phyloP scores from a whole-genome alignment of 768 basidiomycete species.

The Leccinum broughii region DNA sequence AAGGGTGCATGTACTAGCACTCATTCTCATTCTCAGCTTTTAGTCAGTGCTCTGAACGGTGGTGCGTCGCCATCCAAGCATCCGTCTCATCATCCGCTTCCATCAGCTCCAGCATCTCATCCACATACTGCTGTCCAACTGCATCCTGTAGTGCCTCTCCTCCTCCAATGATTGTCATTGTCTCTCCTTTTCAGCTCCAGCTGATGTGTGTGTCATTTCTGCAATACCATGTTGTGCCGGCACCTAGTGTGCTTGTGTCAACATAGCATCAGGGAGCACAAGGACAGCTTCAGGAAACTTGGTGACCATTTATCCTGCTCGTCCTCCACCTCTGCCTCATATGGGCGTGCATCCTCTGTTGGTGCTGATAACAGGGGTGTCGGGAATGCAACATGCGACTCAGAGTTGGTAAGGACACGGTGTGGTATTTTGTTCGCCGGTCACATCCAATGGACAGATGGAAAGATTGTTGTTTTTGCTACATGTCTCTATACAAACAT shows the following conservation, averaged over 20 bases:
- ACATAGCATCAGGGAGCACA: not conserved
- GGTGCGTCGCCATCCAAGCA: slow-evolving; percentile 4
- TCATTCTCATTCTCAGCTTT: slow-evolving; percentile 1
- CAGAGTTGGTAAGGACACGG: no score
- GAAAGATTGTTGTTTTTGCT: no score
- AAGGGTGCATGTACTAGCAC: no score
- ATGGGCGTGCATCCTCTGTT: not conserved
- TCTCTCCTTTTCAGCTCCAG: slow-evolving; percentile 17
- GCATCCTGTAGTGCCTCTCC: slow-evolving; percentile 7
- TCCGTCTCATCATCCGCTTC: no score
- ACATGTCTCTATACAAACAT: no score
- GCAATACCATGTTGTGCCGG: slow-evolving; percentile 14
- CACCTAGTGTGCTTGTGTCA: not conserved
- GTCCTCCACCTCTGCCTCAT: not conserved
- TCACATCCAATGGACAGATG: no score
- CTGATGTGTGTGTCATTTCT: slow-evolving; percentile 21
- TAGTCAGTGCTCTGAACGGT: not conserved
- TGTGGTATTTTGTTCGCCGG: accelerated
- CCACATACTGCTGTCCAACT: not conserved
- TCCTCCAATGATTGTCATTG: slow-evolving; percentile 15
- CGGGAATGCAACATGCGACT: no score
- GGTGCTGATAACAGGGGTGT: no score
- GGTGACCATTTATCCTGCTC: not conserved
- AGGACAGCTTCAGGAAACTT: not conserved
- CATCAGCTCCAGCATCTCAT: not conserved